Conservation (phyloP, 2,329 filamentous ascomycete genomes). For the Botryotinia narcissicola region DNA sequence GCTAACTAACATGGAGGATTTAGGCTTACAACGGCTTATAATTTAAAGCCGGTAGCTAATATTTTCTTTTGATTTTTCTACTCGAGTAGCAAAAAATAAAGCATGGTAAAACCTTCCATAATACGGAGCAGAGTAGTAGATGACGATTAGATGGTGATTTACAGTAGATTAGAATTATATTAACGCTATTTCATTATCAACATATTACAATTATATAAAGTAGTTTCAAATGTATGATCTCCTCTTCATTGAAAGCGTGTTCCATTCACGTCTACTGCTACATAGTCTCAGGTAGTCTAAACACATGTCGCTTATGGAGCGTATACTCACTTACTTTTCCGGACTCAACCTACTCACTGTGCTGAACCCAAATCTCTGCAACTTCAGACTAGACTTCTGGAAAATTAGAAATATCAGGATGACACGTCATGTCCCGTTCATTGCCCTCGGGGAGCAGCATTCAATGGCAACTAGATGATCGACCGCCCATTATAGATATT, state of each 20-base stretch:
- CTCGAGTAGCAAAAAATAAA: not conserved
- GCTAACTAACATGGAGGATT: not conserved
- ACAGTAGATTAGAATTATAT: not conserved
- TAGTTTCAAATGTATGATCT: not conserved
- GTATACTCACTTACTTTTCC: not conserved
- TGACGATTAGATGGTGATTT: not conserved
- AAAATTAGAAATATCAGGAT: not conserved
- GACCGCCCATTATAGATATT: not conserved
- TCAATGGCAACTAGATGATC: not conserved
- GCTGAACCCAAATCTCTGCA: not conserved
- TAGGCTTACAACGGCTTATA: not conserved
- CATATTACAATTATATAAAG: not conserved
- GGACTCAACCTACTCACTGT: not conserved
- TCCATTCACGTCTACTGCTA: not conserved
- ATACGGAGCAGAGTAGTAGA: not conserved
- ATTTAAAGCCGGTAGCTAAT: not conserved
- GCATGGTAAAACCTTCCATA: not conserved
- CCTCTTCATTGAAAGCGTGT: not conserved
- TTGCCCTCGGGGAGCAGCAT: not conserved
- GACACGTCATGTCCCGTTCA: not conserved
- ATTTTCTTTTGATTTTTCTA: not conserved
- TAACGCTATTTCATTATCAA: not conserved
- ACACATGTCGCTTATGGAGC: not conserved
- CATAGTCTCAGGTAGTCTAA: not conserved
- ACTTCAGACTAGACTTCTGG: not conserved